Percentiles rank a stretch among this genome's conserved stretches.
phyloP scores from a whole-genome alignment of 73 alveolate species.

The Paramecium sonneborni region DNA sequence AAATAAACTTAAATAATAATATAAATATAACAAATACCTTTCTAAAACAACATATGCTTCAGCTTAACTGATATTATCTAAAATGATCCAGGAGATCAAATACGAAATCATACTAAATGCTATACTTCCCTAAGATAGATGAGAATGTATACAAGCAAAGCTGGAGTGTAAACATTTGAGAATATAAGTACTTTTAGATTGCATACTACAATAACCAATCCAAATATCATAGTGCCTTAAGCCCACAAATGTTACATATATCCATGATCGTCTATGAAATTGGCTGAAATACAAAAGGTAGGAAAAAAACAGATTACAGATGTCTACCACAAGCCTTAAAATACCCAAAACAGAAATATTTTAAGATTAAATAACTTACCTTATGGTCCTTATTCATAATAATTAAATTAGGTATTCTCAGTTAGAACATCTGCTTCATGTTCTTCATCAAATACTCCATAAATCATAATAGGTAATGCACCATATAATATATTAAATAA shows the following conservation, averaged over 20 bases:
- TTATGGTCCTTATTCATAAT: constrained; percentile 51
- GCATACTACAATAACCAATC: constrained; percentile 86
- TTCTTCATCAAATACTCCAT: constrained; percentile 93
- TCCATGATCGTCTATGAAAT: constrained; percentile 49
- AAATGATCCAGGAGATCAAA: constrained; percentile 56
- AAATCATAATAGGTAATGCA: constrained; percentile 87
- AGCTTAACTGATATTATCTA: constrained; percentile 43
- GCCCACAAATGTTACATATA: constrained; percentile 67
- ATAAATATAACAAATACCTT: neutral
- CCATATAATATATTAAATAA: constrained; percentile 90
- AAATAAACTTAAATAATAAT: constrained; percentile 20
- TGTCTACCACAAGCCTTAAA: constrained; percentile 52
- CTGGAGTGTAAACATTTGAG: constrained; percentile 75
- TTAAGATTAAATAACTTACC: constrained; percentile 42
- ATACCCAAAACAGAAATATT: constrained; percentile 54
- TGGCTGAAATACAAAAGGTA: constrained; percentile 1
- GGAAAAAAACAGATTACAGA: constrained; percentile 37
- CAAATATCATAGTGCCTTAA: constrained; percentile 88
- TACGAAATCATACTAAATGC: constrained; percentile 51
- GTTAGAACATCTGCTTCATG: constrained; percentile 17
- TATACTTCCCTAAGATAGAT: neutral
- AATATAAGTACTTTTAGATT: constrained; percentile 85
- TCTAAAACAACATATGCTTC: constrained; percentile 55
- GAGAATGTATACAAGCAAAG: neutral
- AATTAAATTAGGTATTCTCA: constrained; percentile 18